phyloP scores from a whole-genome alignment of 495 filamentous ascomycete species.

The Zalerion maritima region DNA sequence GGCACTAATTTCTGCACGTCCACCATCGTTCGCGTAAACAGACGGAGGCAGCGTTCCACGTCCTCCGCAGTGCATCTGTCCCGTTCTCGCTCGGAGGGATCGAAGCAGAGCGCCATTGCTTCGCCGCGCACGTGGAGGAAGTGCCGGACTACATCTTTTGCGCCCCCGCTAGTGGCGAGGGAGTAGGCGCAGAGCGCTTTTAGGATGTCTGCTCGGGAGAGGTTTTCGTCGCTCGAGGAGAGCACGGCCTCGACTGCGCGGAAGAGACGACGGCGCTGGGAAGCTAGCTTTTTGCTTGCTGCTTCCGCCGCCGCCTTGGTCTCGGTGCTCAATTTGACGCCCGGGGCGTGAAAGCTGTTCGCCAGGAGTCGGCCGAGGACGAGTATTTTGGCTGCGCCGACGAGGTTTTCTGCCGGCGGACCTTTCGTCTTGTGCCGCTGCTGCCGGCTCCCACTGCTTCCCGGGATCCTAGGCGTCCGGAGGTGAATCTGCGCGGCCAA shows the following conservation, averaged over 20 bases:
- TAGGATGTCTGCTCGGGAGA: conserved; percentile 41
- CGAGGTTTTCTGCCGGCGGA: conserved; percentile 42
- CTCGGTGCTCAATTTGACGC: conserved; percentile 10
- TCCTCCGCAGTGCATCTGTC: conserved; percentile 21
- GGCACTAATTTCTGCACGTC: conserved; percentile 65
- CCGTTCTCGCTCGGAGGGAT: conserved; percentile 20
- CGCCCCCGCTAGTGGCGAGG: conserved; percentile 66
- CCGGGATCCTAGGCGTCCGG: too few relatives aligned
- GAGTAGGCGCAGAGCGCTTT: conserved; percentile 69
- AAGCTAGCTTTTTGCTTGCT: conserved; percentile 45
- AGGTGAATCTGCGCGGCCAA: conserved; percentile 21
- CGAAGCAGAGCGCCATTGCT: conserved; percentile 45
- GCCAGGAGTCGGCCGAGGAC: conserved; percentile 59
- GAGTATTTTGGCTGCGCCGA: conserved; percentile 66
- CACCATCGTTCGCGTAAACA: conserved; percentile 65
- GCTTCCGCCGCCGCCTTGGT: conserved; percentile 40
- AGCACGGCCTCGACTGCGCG: conserved; percentile 54
- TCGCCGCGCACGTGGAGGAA: conserved; percentile 64
- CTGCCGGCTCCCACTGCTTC: conserved; percentile 7
- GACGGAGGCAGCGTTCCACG: conserved; percentile 44
- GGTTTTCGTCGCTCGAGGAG: conserved; percentile 25
- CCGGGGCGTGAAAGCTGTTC: conserved; percentile 39
- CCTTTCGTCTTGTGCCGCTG: conserved; percentile 36
- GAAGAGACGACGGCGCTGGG: conserved; percentile 44
- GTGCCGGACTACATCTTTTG: conserved; percentile 64